Percentiles rank a stretch among this genome's conserved stretches.
Conservation (phyloP, 768 basidiomycete species). For the Boletales sp. region DNA sequence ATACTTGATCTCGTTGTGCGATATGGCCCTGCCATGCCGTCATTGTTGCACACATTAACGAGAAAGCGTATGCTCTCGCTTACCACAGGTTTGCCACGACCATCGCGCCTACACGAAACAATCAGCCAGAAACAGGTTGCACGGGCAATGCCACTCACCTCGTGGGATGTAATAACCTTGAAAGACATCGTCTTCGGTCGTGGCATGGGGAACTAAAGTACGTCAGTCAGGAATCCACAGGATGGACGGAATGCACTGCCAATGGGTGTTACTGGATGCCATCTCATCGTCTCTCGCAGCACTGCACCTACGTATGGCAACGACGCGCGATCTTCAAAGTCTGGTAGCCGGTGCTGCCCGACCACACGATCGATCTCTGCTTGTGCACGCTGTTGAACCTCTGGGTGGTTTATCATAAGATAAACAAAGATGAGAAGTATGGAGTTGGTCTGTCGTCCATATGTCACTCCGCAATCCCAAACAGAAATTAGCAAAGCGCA, state of each 20-base stretch:
- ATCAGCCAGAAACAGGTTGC: not conserved
- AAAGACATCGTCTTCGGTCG: constrained; percentile 34
- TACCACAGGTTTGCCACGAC: constrained; percentile 14
- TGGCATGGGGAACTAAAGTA: constrained; percentile 38
- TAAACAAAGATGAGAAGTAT: constrained; percentile 26
- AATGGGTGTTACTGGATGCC: constrained; percentile 22
- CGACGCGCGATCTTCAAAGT: constrained; percentile 23
- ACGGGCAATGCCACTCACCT: not conserved
- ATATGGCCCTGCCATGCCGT: constrained; percentile 33
- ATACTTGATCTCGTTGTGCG: constrained; percentile 36
- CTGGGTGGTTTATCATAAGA: constrained; percentile 27
- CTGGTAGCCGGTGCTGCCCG: constrained; percentile 27
- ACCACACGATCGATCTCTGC: constrained; percentile 31
- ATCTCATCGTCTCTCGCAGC: constrained; percentile 31
- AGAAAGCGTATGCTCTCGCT: not conserved
- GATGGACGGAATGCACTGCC: constrained; percentile 11
- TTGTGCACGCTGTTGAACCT: constrained; percentile 26
- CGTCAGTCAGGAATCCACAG: not conserved
- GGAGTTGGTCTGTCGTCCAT: constrained; percentile 21
- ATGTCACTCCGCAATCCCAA: not conserved
- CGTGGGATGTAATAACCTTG: constrained; percentile 34
- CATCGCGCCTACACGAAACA: constrained; percentile 1
- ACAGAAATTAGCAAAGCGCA: constrained; percentile 5
- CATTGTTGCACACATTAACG: not conserved
- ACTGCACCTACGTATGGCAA: constrained; percentile 36